These are phyloP conservation scores for Primulina tabacum DNA, from an alignment of 257 asterid species.

Conservation along the genomic window DNA sequence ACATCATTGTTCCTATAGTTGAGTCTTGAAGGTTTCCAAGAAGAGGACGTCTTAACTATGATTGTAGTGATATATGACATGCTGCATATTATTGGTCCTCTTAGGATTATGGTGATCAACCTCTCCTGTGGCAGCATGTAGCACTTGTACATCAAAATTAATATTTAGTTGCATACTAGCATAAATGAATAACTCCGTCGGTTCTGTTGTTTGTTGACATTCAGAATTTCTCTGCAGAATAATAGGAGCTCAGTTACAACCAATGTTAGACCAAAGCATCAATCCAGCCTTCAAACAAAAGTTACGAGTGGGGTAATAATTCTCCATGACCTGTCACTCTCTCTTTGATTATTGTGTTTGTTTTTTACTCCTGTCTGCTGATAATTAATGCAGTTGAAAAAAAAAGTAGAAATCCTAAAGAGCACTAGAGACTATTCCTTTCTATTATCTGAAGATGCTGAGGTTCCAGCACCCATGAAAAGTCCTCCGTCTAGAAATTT, in stretches of 20 bases:
- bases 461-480: constrained; percentile 54
- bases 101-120: neutral
- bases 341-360: neutral
- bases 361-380: constrained; percentile 20
- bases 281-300: constrained; percentile 35
- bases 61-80: neutral
- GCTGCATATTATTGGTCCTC: neutral
- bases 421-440: constrained; percentile 90
- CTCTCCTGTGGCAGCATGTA: neutral
- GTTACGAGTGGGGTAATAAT: constrained; percentile 55
- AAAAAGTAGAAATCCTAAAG: constrained; percentile 65
- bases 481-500: constrained; percentile 45
- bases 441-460: constrained; percentile 75
- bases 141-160: neutral
- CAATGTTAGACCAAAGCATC: constrained; percentile 44
- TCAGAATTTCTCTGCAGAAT: constrained; percentile 40
- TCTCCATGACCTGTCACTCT: neutral
- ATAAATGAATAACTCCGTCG: neutral
- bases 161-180: neutral
- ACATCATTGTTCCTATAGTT: neutral
- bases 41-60: constrained; percentile 7
- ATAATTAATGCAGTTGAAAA: constrained; percentile 49
- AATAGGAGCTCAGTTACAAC: constrained; percentile 47
- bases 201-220: constrained; percentile 14
- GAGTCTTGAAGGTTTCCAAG: neutral